Evolutionary conservation across 306 rosid species (phyloP), one percentile per base, ranked within the genome.

Genomic region (Cicer chorassanicum): DNA sequence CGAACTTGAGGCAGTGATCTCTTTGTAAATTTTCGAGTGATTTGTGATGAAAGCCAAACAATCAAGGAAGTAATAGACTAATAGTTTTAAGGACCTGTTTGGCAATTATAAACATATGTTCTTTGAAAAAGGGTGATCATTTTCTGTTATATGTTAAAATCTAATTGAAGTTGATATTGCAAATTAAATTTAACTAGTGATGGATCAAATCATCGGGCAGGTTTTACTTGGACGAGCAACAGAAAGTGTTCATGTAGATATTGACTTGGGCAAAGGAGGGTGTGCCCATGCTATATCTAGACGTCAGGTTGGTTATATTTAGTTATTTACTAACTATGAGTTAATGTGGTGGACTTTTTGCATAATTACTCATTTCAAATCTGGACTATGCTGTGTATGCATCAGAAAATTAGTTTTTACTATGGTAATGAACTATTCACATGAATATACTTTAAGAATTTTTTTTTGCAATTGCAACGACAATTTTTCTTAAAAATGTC

Each of bases 211-310:
- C 36, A 7, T 70, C 16, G 38, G 79, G 77, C 86, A 95, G 99
- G 98, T 95, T 78, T 84, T 90, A 77, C 84, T 95, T 80, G 99
- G 99, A 79, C 89, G 98, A 80, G 89, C 96, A 68, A 84, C 98
- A 8, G 88, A 83, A 18, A 89, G 87, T 75, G 51, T 68, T 73
- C 65, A 78, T 73, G 97, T 95, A 42, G 99, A 95, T 82, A 88
- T 95, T 83, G 98, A 95, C 88, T 87, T 95, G 84, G 82, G 97
- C 77, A 92, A 81, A 80, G 99, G 82, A 74, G 87, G 95, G n/a
- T 64, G 69, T 38, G 79, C 86, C 24, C 92, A 89, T 65, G 85
- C 87, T 85, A 86, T 92, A 79, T 95, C 99, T 81, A 90, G 99
- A 29, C 91, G 87, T 24, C 98, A 95, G 98, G 99, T 95, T 77